Evolutionary conservation across 108 stramenopile species (phyloP), one percentile per base, ranked within the genome.

Genomic region (Nitzschia palea): DNA sequence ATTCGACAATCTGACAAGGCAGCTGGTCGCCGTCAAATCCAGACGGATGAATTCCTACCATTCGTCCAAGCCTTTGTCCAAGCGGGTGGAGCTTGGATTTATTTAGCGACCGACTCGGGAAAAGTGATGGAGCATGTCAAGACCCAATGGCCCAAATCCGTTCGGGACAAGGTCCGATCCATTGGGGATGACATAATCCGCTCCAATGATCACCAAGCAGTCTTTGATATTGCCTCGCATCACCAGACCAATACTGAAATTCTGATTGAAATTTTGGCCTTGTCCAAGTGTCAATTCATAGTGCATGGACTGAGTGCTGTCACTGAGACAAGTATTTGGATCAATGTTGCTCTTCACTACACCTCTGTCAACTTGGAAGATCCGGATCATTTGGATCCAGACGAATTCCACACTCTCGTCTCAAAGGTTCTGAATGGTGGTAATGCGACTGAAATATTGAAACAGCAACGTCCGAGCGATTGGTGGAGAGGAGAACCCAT

Each of bases 1-100:
- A 79, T 83, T 61, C 74, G 82, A 44, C 82, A 83, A 42, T 73
- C 86, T n/a, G 86, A 87, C 71, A 86, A 86, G 67, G 90, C 85
- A 4, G 74, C 74, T 3, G 78, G 82, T 30, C 71, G 79, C 45
- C 51, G 79, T 22, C 51, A 61, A 20, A 65, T 85, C 17, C 59
- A 71, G 4, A 72, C 76, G 3, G 36, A 60, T 27, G 83, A 80
- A 27, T 85, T 78, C 55, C 33, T 81, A 45, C 80, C 80, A 2
- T 81, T 62, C 42, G 79, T 58, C 12, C 10, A 65, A 34, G 77
- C 73, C 4, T 81, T 85, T 58, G 36, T 79, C 15, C 44, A 68
- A 25, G 70, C 77, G 23, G 80, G 80, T 31, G 80, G 80, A 32
- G 54, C 70, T 23, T 71, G 53, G 56, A 68, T 85, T 35, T 85